Conservation (phyloP, 2,329 filamentous ascomycete species). For the Aspergillus spinulosporus region DNA sequence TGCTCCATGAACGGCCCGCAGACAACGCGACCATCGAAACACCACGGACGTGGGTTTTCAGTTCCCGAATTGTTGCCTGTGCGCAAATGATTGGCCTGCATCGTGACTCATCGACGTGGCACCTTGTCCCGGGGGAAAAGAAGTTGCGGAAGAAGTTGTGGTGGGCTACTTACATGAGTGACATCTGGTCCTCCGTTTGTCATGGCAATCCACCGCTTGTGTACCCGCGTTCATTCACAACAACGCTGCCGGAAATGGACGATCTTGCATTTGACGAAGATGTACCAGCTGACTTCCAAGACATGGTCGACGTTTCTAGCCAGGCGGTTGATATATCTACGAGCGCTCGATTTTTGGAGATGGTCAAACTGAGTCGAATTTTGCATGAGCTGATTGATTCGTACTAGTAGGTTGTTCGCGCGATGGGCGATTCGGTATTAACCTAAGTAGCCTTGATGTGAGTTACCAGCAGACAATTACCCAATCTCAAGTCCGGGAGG, state of each 20-base stretch:
- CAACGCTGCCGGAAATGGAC: conserved; percentile 41
- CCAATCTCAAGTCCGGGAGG: not conserved
- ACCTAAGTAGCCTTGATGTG: not conserved
- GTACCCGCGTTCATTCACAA: conserved; percentile 44
- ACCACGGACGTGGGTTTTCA: conserved; percentile 48
- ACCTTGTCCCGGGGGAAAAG: conserved; percentile 44
- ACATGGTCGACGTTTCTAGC: conserved; percentile 3
- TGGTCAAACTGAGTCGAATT: conserved; percentile 7
- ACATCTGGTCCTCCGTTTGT: conserved; percentile 50
- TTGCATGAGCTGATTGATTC: conserved; percentile 5
- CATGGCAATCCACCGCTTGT: conserved; percentile 53
- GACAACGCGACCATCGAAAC: conserved; percentile 51
- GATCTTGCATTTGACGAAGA: conserved; percentile 49
- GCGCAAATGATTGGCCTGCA: conserved; percentile 52
- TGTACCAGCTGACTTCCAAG: conserved; percentile 33
- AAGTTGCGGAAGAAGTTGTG: conserved; percentile 47
- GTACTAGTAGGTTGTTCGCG: not conserved
- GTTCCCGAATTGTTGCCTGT: conserved; percentile 47
- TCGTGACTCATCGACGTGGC: conserved; percentile 47
- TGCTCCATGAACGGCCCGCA: conserved; percentile 50
- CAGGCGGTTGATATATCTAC: conserved; percentile 33
- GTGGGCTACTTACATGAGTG: conserved; percentile 48
- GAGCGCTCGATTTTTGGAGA: conserved; percentile 39
- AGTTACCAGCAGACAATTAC: not conserved
- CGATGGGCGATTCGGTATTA: not conserved